phyloP scores from a whole-genome alignment of 192 early-diverging fungal species.

The Umbelopsis sp. region DNA sequence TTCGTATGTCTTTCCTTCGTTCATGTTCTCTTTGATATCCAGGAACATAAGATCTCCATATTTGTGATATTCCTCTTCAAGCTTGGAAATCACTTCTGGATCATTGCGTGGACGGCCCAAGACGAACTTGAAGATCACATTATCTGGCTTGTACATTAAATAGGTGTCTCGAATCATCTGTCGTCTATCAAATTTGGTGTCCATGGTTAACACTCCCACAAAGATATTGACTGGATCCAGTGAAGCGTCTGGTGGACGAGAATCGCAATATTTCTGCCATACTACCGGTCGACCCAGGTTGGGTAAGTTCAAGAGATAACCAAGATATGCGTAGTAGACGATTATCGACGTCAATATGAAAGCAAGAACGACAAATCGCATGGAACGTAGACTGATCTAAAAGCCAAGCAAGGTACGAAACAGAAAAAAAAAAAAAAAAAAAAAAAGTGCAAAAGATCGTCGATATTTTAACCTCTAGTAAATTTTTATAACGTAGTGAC shows the following conservation, averaged over 20 bases:
- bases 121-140: conserved; percentile 38
- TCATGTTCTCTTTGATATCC: conserved; percentile 40
- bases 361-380: conserved; percentile 8
- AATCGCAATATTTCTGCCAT: conserved; percentile 22
- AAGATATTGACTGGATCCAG: conserved; percentile 22
- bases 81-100: neutral
- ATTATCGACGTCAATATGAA: conserved; percentile 4
- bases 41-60: conserved; percentile 38
- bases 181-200: conserved; percentile 21
- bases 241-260: neutral
- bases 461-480: neutral
- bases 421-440: neutral
- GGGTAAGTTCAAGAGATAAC: conserved; percentile 13
- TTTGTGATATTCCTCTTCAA: conserved; percentile 24
- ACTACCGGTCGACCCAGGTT: conserved; percentile 31
- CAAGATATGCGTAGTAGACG: conserved; percentile 15
- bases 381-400: neutral
- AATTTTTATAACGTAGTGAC: neutral
- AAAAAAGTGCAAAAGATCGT: neutral
- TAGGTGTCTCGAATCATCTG: conserved; percentile 34
- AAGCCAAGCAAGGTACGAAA: neutral
- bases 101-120: conserved; percentile 20
- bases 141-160: conserved; percentile 22
- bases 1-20: conserved; percentile 39
- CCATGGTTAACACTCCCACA: conserved; percentile 38